These are phyloP conservation scores for Citrus sinensis DNA, from an alignment of 345 rosid species.

Conservation along the genomic window DVS_A1.0 CM039169.1:33154001-33154500, in stretches of 20 bases:
- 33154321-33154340: slow-evolving; percentile 17
- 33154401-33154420: slow-evolving; percentile 55
- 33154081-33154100: neutral
- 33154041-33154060: neutral
- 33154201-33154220: slow-evolving; percentile 37
- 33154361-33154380: slow-evolving; percentile 71
- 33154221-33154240: slow-evolving; percentile 48
- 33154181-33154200: slow-evolving; percentile 59
- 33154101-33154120: no score
- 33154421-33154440: slow-evolving; percentile 17
- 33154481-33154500: neutral
- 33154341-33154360: slow-evolving; percentile 26
- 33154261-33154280: slow-evolving; percentile 74
- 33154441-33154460: neutral
- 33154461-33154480: neutral
- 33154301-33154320: slow-evolving; percentile 26
- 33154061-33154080: neutral
- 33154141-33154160: slow-evolving; percentile 53
- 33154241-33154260: slow-evolving; percentile 65
- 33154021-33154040: neutral
- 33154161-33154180: slow-evolving; percentile 39
- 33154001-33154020: neutral
- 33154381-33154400: slow-evolving; percentile 58
- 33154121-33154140: neutral
- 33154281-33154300: slow-evolving; percentile 25